Evolutionary conservation across 164 flowering plant genomes (phyloP), one percentile per base, ranked within the genome.

Genomic region (Nelumbo lutea): DNA sequence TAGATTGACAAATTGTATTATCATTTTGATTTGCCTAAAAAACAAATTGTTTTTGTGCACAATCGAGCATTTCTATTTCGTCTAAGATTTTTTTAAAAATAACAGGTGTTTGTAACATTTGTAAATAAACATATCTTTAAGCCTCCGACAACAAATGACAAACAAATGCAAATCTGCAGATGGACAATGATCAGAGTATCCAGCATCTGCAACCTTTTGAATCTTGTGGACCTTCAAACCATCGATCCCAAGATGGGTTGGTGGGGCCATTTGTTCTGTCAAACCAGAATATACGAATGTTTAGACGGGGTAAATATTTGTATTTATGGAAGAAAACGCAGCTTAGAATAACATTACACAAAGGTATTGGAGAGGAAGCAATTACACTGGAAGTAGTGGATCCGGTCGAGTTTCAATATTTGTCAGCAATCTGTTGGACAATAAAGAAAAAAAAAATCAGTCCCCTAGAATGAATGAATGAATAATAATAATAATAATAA

Each of bases 351-450:
- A 27, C 27, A 27, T 27, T 27, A 0, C 27, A n/a, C 7, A 44
- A 44, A 15, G 59, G 4, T 4, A 43, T 7, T 1, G 48, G 48
- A 46, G 5, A 41, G 14, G 3, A 4, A 46, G 69, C 59, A 11
- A 40, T 83, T 91, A 91, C 97, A 67, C 59, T 70, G 89, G 85
- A 38, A 91, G 86, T 41, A 91, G 78, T 4, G 97, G 90, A 79
- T 91, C 97, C 0, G 95, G 89, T 60, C 66, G 83, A 44, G 79
- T 68, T 72, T 85, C 86, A 44, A 89, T 73, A 53, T 63, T 72
- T 13, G 47, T 71, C 71, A 82, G 74, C 81, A 87, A 64, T 72
- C 95, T 91, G 81, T 48, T 57, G 57, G 56, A 14, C 5, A 66
- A n/a, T 13, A 65, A 8, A 39, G 43, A 3, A 57, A 42, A 61